Percentiles rank a stretch among this genome's conserved stretches.
Conservation (phyloP, 495 filamentous ascomycete species). For the Amniculicola lignicola region DNA sequence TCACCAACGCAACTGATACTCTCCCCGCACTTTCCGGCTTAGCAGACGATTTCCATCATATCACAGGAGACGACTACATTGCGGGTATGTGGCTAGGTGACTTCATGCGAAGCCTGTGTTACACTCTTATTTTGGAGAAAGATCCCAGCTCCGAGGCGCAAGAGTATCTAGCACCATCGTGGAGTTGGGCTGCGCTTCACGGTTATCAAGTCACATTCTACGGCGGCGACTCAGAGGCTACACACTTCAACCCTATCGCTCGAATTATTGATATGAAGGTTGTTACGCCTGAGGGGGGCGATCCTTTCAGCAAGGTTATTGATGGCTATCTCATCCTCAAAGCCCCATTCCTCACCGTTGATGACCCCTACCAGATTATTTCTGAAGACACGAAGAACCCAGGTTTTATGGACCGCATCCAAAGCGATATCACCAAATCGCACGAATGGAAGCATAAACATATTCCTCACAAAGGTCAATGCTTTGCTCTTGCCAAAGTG, state of each 20-base stretch:
- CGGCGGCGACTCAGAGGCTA: too few relatives aligned
- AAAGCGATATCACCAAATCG: not conserved
- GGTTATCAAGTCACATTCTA: too few relatives aligned
- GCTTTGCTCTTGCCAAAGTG: not conserved
- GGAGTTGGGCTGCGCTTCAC: not conserved
- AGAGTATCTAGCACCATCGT: slow-evolving; percentile 6
- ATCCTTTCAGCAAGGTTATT: too few relatives aligned
- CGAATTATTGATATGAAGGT: too few relatives aligned
- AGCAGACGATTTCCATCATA: not conserved
- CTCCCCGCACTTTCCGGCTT: slow-evolving; percentile 2
- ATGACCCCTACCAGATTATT: too few relatives aligned
- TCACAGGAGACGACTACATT: not conserved
- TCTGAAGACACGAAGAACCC: too few relatives aligned
- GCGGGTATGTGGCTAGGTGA: slow-evolving; percentile 1
- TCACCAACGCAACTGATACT: not conserved
- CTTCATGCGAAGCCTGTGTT: not conserved
- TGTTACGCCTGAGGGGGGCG: too few relatives aligned
- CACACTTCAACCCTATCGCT: too few relatives aligned
- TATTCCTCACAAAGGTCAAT: not conserved
- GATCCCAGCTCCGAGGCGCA: not conserved
- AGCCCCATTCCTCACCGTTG: too few relatives aligned
- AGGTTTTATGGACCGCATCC: not conserved
- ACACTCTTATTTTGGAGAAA: not conserved
- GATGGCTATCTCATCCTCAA: too few relatives aligned
- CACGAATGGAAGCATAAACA: not conserved